These are phyloP conservation scores for Arctium lappa DNA, from an alignment of 129 eudicot genomes.

Conservation along the genomic window DNA sequence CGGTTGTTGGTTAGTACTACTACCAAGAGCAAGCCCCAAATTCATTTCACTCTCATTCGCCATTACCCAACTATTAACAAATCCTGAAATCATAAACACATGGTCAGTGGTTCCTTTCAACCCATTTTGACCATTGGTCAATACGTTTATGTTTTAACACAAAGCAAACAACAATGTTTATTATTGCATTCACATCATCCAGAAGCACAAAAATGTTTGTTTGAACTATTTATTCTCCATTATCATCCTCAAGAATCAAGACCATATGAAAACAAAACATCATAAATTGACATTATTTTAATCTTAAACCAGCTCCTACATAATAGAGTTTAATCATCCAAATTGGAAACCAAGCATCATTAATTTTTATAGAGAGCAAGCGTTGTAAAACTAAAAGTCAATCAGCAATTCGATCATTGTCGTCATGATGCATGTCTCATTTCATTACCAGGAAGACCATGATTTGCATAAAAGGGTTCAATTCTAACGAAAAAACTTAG, in stretches of 20 bases:
- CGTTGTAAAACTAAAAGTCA: neutral
- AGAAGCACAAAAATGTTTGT: neutral
- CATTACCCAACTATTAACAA: conserved; percentile 10
- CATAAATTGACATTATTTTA: too few species aligned
- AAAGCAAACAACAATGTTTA: too few species aligned
- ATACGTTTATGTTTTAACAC: neutral
- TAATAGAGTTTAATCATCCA: neutral
- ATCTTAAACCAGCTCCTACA: too few species aligned
- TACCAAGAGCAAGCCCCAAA: conserved; percentile 50
- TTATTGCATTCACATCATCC: neutral
- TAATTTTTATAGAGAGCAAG: neutral
- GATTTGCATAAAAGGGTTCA: neutral
- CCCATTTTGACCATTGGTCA: too few species aligned
- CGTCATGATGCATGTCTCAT: neutral
- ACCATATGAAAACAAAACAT: neutral
- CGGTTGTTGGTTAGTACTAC: conserved; percentile 13
- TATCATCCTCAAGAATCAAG: neutral
- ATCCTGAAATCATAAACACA: conserved; percentile 23
- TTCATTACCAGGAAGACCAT: neutral
- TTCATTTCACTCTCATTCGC: conserved; percentile 44
- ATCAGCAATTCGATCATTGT: neutral
- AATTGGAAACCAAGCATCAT: neutral
- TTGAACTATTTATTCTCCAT: neutral
- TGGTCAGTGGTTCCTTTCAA: neutral
- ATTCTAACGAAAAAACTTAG: neutral